Evolutionary conservation across 306 rosid species (phyloP).

Genomic region (Castanospermum australe): DNA sequence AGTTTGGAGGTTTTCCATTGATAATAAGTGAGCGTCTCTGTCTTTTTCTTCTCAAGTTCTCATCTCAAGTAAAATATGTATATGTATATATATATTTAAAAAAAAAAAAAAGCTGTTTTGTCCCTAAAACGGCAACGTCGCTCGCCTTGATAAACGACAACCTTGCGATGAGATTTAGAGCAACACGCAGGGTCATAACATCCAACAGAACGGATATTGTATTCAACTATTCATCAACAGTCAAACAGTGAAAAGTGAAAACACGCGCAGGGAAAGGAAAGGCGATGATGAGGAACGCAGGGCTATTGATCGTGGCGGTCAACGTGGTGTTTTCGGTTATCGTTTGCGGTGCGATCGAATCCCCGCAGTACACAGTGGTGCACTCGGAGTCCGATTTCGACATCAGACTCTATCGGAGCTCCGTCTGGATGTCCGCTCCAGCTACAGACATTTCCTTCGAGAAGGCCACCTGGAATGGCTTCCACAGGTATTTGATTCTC

Average conservation of each 20-base stretch:
- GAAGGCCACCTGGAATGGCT: slow-evolving; percentile 67
- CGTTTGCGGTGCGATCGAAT: slow-evolving; percentile 43
- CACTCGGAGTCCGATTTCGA: slow-evolving; percentile 74
- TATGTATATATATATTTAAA: too few relatives aligned
- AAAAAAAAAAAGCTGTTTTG: too few relatives aligned
- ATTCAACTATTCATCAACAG: too few relatives aligned
- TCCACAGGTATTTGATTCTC: slow-evolving; percentile 47
- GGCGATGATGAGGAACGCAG: slow-evolving; percentile 29
- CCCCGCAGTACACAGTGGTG: slow-evolving; percentile 55
- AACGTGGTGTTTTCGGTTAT: neutral
- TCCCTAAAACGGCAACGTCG: too few relatives aligned
- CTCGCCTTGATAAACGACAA: too few relatives aligned
- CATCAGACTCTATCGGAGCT: slow-evolving; percentile 57
- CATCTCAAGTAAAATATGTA: too few relatives aligned
- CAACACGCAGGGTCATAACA: neutral
- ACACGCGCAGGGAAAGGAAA: neutral
- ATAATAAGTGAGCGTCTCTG: too few relatives aligned
- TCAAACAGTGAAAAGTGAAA: too few relatives aligned
- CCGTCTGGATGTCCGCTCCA: slow-evolving; percentile 68
- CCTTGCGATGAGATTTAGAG: neutral
- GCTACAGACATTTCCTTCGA: slow-evolving; percentile 37
- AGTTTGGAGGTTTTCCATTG: too few relatives aligned
- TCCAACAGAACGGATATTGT: too few relatives aligned
- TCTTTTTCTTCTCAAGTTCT: too few relatives aligned
- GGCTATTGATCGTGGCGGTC: neutral